Evolutionary conservation across 2,329 filamentous ascomycete genomes (phyloP), one percentile per base, ranked within the genome.

Genomic region (Diaporthe longicolla): DNA sequence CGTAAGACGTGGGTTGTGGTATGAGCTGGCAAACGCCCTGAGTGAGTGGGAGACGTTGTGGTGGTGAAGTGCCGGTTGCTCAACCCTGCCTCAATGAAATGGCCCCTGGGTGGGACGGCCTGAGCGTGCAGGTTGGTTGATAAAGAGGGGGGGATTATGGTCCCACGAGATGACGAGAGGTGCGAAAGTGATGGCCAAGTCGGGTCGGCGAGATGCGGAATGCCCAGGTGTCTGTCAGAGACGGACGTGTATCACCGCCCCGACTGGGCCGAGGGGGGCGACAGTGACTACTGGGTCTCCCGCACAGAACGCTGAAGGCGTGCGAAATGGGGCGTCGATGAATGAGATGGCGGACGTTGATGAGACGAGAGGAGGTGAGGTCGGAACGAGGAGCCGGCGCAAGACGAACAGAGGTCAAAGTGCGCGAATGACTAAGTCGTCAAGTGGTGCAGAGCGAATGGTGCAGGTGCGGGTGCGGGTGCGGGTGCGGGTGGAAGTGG

Each of bases 401-500:
- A 54, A 40, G 63, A 24, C 48, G n/a, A 24, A 37, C 48, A 35
- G 63, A 68, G 48, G 63, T 54, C 50, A 45, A 73, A 43, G 63
- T 57, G 45, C 63, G 11, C 43, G 45, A 45, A 73, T 71, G 72
- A 71, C 72, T 71, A 73, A 73, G 63, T 66, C 32, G 45, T 66
- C 63, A 26, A 52, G 45, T 35, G 43, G 45, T 35, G 13, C 45
- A 32, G 19, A 26, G n/a, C 26, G 45, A 45, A 32, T 17, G 40
- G 40, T 19, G 40, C 40, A 19, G 40, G 45, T 61, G 55, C 61
- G 35, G 9, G 13, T 43, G 54, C 58, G 17, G 19, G 43, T 24
- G 61, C 45, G 5, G 29, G 43, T 63, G 61, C 45, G 32, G 63
- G 63, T 54, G 63, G 45, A 54, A 40, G 63, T 68, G 63, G 63